Conservation (phyloP, 1,284 basidiomycete species). For the Inonotus hispidus region DNA sequence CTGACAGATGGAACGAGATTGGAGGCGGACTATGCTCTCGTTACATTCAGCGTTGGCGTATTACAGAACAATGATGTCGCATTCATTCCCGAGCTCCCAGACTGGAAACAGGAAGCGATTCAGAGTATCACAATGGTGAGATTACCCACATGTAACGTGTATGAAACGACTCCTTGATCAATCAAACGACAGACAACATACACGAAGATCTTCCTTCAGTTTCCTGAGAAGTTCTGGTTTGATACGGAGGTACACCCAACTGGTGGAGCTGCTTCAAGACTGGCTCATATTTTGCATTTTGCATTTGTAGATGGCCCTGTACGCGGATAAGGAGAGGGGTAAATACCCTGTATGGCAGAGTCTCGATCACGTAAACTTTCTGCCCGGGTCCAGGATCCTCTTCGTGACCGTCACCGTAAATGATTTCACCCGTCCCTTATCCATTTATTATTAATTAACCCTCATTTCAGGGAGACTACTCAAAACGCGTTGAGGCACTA, state of each 20-base stretch:
- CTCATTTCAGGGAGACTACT: slow-evolving; percentile 45
- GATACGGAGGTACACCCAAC: slow-evolving; percentile 47
- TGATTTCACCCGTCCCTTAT: neutral
- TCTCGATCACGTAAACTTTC: slow-evolving; percentile 53
- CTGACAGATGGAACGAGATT: slow-evolving; percentile 41
- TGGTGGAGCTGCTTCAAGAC: neutral
- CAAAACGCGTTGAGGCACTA: slow-evolving; percentile 51
- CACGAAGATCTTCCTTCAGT: slow-evolving; percentile 68
- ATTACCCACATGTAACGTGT: neutral
- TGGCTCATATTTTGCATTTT: neutral
- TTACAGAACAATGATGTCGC: slow-evolving; percentile 56
- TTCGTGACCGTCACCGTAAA: slow-evolving; percentile 62
- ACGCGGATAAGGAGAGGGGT: slow-evolving; percentile 59
- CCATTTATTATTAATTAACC: neutral
- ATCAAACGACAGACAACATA: slow-evolving; percentile 44
- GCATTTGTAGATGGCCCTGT: slow-evolving; percentile 47
- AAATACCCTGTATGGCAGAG: slow-evolving; percentile 68
- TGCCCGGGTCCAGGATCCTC: slow-evolving; percentile 56
- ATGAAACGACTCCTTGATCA: neutral
- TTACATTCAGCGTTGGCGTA: slow-evolving; percentile 60
- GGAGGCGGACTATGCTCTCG: slow-evolving; percentile 49
- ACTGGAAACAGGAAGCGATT: slow-evolving; percentile 64
- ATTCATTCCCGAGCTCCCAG: slow-evolving; percentile 51
- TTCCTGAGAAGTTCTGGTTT: slow-evolving; percentile 65
- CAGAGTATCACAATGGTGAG: slow-evolving; percentile 58